Conservation (phyloP, 2,329 filamentous ascomycete species). For the Xylaria multiplex region DNA sequence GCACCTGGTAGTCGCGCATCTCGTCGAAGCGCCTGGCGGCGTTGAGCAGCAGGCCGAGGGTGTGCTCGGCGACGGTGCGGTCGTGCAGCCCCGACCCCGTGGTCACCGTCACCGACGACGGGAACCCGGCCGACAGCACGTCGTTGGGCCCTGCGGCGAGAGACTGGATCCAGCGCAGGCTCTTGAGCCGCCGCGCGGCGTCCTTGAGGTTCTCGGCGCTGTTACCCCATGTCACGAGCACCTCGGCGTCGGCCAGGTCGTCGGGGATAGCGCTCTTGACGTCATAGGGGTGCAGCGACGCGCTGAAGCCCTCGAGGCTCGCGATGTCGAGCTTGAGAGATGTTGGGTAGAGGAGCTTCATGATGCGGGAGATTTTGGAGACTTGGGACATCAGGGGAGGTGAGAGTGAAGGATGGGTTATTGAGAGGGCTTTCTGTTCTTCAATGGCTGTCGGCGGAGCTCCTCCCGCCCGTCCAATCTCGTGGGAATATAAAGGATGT, state of each 20-base stretch:
- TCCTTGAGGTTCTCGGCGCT: conserved; percentile 66
- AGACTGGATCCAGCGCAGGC: conserved; percentile 72
- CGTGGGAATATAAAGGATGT: neutral
- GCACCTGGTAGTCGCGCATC: conserved; percentile 70
- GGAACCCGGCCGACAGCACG: conserved; percentile 69
- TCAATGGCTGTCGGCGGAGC: neutral
- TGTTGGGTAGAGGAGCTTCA: conserved; percentile 75
- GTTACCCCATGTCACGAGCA: conserved; percentile 72
- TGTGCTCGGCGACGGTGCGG: conserved; percentile 72
- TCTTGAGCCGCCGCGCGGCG: conserved; percentile 63
- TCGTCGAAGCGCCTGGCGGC: conserved; percentile 67
- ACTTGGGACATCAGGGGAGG: neutral
- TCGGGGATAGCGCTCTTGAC: conserved; percentile 65
- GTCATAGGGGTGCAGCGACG: conserved; percentile 68
- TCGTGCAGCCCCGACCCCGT: conserved; percentile 73
- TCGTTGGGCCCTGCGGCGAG: conserved; percentile 74
- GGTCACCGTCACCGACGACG: conserved; percentile 60
- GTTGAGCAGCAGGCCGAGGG: conserved; percentile 66
- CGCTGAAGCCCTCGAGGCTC: conserved; percentile 67
- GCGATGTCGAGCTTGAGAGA: conserved; percentile 66
- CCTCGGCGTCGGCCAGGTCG: conserved; percentile 66
- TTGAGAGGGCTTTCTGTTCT: neutral
- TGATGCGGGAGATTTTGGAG: conserved; percentile 40
- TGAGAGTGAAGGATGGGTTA: too few species aligned
- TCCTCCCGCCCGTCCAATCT: conserved; percentile 5